Evolutionary conservation across 306 rosid genomes (phyloP).

Genomic region (Quercus bicolor): DNA sequence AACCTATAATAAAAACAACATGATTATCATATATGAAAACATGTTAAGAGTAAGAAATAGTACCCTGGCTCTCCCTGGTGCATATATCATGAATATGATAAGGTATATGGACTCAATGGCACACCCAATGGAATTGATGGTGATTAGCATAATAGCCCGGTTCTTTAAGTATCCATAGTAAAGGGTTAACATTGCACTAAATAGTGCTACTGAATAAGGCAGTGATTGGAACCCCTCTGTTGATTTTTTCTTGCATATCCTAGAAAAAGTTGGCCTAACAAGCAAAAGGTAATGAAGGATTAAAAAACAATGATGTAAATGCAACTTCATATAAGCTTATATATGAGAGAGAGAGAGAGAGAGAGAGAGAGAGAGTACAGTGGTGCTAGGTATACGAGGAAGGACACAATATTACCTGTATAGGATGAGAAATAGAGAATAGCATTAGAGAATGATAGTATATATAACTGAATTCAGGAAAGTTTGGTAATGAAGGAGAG

Average conservation of each 20-base stretch:
- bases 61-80: conserved; percentile 28
- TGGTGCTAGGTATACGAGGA: conserved; percentile 32
- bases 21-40: neutral
- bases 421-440: neutral
- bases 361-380: conserved; percentile 12
- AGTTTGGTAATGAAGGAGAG: neutral
- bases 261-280: conserved; percentile 35
- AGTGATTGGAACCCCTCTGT: conserved; percentile 30
- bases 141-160: conserved; percentile 16
- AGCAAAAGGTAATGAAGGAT: neutral
- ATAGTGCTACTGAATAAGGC: conserved; percentile 43
- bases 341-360: neutral
- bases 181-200: conserved; percentile 33
- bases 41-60: neutral
- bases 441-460: neutral
- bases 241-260: conserved; percentile 27
- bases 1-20: neutral
- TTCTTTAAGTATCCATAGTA: conserved; percentile 37
- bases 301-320: neutral
- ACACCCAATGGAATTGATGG: conserved; percentile 29
- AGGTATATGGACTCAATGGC: conserved; percentile 29
- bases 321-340: neutral
- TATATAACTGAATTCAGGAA: neutral
- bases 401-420: conserved; percentile 23
- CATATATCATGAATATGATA: conserved; percentile 17